Percentiles rank a stretch among this genome's conserved stretches.
phyloP scores from a whole-genome alignment of 2,329 filamentous ascomycete species.

The Didymella segeticola region DNA sequence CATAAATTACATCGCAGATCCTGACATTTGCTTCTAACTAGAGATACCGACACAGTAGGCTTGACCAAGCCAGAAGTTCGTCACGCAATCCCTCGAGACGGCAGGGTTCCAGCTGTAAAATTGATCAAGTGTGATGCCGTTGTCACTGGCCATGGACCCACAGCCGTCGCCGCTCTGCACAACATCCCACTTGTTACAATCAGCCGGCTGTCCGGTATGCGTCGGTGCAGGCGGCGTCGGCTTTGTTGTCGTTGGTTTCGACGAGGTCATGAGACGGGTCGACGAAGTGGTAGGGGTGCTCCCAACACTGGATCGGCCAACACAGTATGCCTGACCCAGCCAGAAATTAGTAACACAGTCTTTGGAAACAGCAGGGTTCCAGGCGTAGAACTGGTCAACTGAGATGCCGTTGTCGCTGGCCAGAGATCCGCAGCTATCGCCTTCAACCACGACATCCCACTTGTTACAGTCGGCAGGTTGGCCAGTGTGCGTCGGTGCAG shows the following conservation, averaged over 20 bases:
- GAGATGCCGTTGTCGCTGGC: neutral
- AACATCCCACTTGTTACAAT: neutral
- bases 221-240: neutral
- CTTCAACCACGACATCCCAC: neutral
- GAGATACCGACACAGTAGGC: too few species aligned
- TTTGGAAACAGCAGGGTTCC: constrained; percentile 11
- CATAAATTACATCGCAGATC: too few species aligned
- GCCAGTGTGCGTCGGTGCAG: neutral
- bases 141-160: neutral
- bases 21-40: too few species aligned
- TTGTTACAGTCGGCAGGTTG: neutral
- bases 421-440: neutral
- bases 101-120: constrained; percentile 10
- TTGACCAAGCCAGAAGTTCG: too few species aligned
- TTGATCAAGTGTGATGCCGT: constrained; percentile 2
- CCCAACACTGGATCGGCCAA: neutral
- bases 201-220: neutral
- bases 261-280: neutral
- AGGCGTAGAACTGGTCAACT: constrained; percentile 5
- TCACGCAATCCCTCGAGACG: neutral
- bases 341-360: too few species aligned
- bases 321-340: too few species aligned
- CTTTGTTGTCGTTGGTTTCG: too few species aligned
- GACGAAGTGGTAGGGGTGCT: neutral
- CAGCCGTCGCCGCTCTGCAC: neutral